Evolutionary conservation across 306 rosid genomes (phyloP).

Genomic region (Citrullus mucosospermus): DNA sequence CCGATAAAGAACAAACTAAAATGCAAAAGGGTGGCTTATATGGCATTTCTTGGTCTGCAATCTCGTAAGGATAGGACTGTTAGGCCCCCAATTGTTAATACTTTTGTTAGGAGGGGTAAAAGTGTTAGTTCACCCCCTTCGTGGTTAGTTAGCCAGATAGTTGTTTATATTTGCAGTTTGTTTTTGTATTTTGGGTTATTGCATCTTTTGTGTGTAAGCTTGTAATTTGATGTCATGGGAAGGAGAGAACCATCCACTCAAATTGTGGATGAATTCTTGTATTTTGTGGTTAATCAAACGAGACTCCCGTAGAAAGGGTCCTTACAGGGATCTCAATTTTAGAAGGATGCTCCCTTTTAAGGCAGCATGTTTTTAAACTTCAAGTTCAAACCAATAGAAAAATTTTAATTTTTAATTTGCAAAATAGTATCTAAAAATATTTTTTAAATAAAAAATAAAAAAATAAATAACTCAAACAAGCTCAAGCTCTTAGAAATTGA

Average conservation of each 20-base stretch:
- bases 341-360: neutral
- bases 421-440: neutral
- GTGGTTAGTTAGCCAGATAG: too few relatives aligned
- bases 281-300: too few relatives aligned
- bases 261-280: too few relatives aligned
- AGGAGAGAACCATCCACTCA: too few relatives aligned
- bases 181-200: too few relatives aligned
- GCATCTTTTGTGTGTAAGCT: too few relatives aligned
- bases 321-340: neutral
- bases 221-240: too few relatives aligned
- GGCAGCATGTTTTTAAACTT: neutral
- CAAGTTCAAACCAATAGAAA: neutral
- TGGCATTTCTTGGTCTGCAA: neutral
- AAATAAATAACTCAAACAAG: neutral
- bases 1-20: neutral
- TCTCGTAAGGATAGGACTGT: neutral
- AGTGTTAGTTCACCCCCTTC: too few relatives aligned
- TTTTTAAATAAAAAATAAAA: neutral
- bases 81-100: too few relatives aligned
- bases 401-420: neutral
- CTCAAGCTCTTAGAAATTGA: constrained; percentile 7
- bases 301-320: too few relatives aligned
- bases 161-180: too few relatives aligned
- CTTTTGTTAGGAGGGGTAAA: too few relatives aligned
- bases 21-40: neutral